These are phyloP conservation scores for Trichoderma harzianum DNA, from an alignment of 2,329 filamentous ascomycete species.

Conservation along the genomic window DNA sequence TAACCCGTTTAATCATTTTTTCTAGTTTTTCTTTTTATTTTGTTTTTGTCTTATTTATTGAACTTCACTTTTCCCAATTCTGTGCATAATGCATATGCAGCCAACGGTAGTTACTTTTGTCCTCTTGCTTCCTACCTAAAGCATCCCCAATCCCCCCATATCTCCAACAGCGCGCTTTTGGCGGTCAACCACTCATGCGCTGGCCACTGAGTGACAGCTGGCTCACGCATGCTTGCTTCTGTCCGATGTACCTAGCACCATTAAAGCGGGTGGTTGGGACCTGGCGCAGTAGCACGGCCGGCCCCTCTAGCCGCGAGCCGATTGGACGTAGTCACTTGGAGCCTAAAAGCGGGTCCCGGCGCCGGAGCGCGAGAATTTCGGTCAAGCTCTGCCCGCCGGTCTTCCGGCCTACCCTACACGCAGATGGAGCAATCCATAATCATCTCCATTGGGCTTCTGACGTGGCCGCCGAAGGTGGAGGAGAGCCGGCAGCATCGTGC, in stretches of 20 bases:
- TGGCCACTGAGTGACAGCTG: background rate
- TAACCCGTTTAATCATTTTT: background rate
- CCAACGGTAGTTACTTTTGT: background rate
- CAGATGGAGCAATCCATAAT: background rate
- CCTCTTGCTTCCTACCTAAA: background rate
- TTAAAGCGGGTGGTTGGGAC: slow-evolving; percentile 15
- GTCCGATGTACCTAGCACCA: background rate
- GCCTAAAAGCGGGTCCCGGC: slow-evolving; percentile 2
- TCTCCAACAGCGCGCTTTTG: slow-evolving; percentile 5
- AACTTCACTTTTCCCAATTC: slow-evolving; percentile 5
- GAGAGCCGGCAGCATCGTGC: slow-evolving; percentile 4
- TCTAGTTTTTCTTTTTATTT: background rate
- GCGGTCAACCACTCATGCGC: slow-evolving; percentile 11
- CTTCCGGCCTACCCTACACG: slow-evolving; percentile 3
- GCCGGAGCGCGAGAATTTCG: background rate
- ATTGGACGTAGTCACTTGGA: background rate
- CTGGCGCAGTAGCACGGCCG: slow-evolving; percentile 9
- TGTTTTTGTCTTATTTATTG: background rate
- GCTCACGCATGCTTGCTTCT: background rate
- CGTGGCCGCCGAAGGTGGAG: slow-evolving; percentile 15
- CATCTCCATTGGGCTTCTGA: slow-evolving; percentile 12
- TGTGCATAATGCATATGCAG: slow-evolving; percentile 10
- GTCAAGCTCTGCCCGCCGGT: background rate
- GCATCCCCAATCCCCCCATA: background rate
- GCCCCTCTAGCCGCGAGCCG: slow-evolving; percentile 11